Conservation (phyloP, 2,329 filamentous ascomycete species). For the Cytospora chrysosperma region DNA sequence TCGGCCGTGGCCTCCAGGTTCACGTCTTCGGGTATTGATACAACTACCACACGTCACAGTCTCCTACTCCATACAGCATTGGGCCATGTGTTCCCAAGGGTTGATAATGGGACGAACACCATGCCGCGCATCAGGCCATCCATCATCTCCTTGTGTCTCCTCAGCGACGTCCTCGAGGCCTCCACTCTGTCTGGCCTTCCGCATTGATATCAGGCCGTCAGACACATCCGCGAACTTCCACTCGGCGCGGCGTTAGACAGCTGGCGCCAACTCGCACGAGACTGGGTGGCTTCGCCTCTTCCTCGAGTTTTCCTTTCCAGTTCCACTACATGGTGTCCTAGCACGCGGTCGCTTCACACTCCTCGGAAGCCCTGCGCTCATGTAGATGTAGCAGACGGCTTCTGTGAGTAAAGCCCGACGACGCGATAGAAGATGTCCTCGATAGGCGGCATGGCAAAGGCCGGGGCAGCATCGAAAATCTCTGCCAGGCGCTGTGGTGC, state of each 20-base stretch:
- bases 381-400: conserved; percentile 20
- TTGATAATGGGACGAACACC: neutral
- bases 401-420: conserved; percentile 56
- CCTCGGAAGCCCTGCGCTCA: conserved; percentile 9
- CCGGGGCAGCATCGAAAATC: conserved; percentile 68
- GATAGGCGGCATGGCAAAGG: conserved; percentile 68
- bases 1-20: neutral
- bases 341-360: neutral
- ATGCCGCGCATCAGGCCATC: neutral
- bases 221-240: neutral
- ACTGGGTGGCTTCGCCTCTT: neutral
- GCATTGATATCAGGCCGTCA: neutral
- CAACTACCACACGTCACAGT: neutral
- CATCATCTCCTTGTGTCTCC: neutral
- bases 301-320: neutral
- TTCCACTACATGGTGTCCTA: neutral
- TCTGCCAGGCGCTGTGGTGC: conserved; percentile 66
- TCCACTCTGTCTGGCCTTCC: neutral
- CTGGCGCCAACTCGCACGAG: neutral
- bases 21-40: neutral
- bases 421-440: conserved; percentile 76
- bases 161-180: neutral
- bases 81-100: no score
- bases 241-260: neutral
- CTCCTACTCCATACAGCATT: neutral